Evolutionary conservation across 148 eudicot species (phyloP), one percentile per base, ranked within the genome.

Genomic region (Vaccinium vitisidaea): DNA sequence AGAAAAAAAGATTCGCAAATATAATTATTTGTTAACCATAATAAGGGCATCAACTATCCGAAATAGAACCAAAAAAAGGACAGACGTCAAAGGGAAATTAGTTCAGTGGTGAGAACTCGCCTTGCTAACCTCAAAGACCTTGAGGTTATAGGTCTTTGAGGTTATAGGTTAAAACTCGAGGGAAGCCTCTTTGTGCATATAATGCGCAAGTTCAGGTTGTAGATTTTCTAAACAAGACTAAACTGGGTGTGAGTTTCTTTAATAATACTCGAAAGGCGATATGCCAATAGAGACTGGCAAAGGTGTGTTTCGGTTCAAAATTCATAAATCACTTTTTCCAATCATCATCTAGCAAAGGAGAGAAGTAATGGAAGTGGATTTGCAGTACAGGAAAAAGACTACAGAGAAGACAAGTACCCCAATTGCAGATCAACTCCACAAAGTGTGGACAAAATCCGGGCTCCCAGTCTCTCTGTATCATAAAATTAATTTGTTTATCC

Each of bases 361-460:
- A 16, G 43, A 23, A 48, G 16, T 2, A 23, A 11, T 16, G 52
- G 1, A 7, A 65, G 12, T 14, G 25, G 25, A 46, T 13, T 11
- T 27, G 16, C 15, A 36, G 59, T 9, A 27, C 67, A 65, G 27
- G 70, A 49, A 63, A 63, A 18, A 75, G 11, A 83, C 32, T 54
- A 54, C 65, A n/a, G 8, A 3, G 4, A 65, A 84, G 67, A 75
- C 39, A 27, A 49, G 25, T 90, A 93, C 96, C 92, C 94, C 61
- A 93, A 87, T 61, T 88, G 91, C 79, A 94, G 89, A 70, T 90
- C 94, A 32, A 59, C 30, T 12, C 81, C 91, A 54, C 87, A 83
- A 75, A 75, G 87, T 84, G 67, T 83, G 80, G 65, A 75, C 90
- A 27, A 32, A 79, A 25, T 92, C 92, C 6, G 90, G 85, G 87